Evolutionary conservation across 176 grass and related monocot species (phyloP).

Genomic region (Elaeis guineensis): DNA sequence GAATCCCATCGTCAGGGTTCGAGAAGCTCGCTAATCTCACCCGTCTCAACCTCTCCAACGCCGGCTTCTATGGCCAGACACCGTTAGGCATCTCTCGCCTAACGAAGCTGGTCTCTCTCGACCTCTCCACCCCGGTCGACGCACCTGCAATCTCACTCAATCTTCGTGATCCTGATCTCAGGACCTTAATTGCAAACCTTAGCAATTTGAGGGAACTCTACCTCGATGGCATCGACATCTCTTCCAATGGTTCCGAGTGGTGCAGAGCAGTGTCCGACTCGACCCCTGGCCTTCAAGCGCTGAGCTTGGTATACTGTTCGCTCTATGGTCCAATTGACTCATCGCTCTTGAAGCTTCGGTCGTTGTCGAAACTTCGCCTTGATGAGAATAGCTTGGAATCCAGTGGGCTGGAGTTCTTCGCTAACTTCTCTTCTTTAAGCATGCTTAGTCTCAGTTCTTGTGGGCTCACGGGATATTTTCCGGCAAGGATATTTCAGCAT

Average conservation of each 20-base stretch:
- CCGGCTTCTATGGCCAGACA: conserved; percentile 31
- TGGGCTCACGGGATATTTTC: conserved; percentile 26
- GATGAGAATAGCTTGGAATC: conserved; percentile 22
- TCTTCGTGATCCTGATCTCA: conserved; percentile 17
- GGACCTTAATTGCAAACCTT: conserved; percentile 30
- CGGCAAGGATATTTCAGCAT: conserved; percentile 23
- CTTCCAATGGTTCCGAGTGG: conserved; percentile 18
- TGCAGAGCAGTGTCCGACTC: conserved; percentile 21
- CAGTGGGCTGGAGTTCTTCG: conserved; percentile 31
- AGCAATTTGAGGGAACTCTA: conserved; percentile 28
- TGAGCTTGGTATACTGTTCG: conserved; percentile 8
- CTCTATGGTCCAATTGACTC: conserved; percentile 17
- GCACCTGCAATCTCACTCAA: neutral
- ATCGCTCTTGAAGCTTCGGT: conserved; percentile 16
- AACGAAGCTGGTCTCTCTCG: conserved; percentile 30
- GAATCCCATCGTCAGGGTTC: conserved; percentile 30
- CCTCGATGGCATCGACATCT: conserved; percentile 31
- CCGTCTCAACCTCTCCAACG: conserved; percentile 42
- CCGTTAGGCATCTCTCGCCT: conserved; percentile 26
- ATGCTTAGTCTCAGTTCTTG: conserved; percentile 29
- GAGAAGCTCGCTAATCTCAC: conserved; percentile 31
- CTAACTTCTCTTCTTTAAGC: conserved; percentile 22
- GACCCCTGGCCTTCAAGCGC: conserved; percentile 19
- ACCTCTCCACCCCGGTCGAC: conserved; percentile 19
- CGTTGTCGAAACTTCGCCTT: conserved; percentile 20